These are phyloP conservation scores for Backusella luteola DNA, from an alignment of 192 early-diverging fungal genomes.

Conservation along the genomic window DNA sequence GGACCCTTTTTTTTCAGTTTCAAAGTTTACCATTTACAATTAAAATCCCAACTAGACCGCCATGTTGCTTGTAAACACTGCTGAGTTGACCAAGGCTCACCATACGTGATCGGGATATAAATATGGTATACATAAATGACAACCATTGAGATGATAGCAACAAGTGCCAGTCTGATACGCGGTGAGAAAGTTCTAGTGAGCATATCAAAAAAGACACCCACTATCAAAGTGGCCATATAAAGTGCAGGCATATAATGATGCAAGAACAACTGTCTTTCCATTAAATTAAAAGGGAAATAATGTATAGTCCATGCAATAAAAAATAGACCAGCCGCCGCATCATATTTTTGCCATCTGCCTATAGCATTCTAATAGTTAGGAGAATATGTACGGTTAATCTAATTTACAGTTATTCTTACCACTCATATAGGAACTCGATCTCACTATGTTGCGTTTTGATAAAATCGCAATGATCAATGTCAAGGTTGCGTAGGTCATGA, in stretches of 20 bases:
- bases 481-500: constrained; percentile 59
- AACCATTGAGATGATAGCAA: constrained; percentile 46
- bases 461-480: constrained; percentile 53
- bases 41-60: constrained; percentile 67
- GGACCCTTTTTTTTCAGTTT: background rate
- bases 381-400: background rate
- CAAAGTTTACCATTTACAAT: constrained; percentile 28
- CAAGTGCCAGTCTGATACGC: constrained; percentile 48
- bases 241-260: constrained; percentile 97
- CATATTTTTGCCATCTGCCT: constrained; percentile 47
- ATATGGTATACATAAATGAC: constrained; percentile 67
- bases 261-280: constrained; percentile 91
- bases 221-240: constrained; percentile 82
- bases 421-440: constrained; percentile 39
- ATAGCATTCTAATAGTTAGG: background rate
- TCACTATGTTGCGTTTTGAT: constrained; percentile 55
- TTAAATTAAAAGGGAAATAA: constrained; percentile 91
- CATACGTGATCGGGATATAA: constrained; percentile 87
- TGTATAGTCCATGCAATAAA: constrained; percentile 84
- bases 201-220: constrained; percentile 78
- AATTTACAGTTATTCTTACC: constrained; percentile 15
- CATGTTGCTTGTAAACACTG: constrained; percentile 79
- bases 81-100: constrained; percentile 70
- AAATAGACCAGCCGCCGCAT: constrained; percentile 67
- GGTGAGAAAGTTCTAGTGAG: constrained; percentile 63